Evolutionary conservation across 2,329 filamentous ascomycete genomes (phyloP), one percentile per base, ranked within the genome.

Genomic region (Colletotrichum sp.): DNA sequence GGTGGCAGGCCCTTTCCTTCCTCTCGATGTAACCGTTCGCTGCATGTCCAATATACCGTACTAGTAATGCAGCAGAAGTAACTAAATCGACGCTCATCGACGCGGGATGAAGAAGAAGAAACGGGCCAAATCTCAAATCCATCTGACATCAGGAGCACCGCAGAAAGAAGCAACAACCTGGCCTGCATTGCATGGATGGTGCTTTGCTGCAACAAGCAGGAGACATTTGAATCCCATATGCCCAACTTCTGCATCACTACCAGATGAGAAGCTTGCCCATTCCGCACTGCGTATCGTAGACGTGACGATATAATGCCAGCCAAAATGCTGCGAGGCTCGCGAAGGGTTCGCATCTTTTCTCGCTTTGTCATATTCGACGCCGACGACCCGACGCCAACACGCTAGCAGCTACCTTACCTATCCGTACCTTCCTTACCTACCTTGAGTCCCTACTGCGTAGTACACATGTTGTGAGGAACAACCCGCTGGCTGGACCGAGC

Each of bases 401-500:
- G 28, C 28, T 60, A 30, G 24, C 13, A 30, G 62, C 24, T n/a
- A 52, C 36, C 18, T 66, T 24, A 2, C 32, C 16, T 63, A 44
- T 55, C 65, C 34, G 34, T 34, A 49, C 49, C 28, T 44, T 44
- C 12, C 28, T 68, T 36, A 59, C 44, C 62, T 57, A 21, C 26
- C 26, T 26, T 26, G 26, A 15, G 44, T 49, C 16, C 32, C 32
- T 69, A 44, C 26, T 26, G 26, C 26, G 26, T 26, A 26, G 26
- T 26, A 26, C 28, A 28, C 26, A 28, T 2, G 3, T 30, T n/a
- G 39, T 44, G 9, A 44, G 44, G 44, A 49, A 49, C 44, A 49
- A 49, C 18, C 18, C 7, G 64, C 12, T 28, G 59, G 73, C 70
- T 73, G 73, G 69, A 72, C 73, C 73, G 73, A 75, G 73, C 73